These are phyloP conservation scores for Taphrina wiesneri DNA, from an alignment of 1,139 yeast species.

Conservation along the genomic window DNA sequence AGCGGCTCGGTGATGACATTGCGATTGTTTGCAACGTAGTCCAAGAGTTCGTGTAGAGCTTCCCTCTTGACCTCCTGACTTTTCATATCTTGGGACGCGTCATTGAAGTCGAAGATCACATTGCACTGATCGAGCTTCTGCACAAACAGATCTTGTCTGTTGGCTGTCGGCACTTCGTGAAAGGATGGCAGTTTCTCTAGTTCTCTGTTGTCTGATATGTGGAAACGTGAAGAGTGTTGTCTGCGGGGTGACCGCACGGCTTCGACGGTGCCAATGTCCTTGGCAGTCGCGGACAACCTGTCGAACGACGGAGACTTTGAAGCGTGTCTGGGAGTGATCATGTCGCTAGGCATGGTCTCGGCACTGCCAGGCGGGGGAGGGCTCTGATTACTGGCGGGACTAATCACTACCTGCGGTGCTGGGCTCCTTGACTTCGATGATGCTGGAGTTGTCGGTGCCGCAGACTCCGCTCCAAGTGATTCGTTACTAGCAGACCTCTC, in stretches of 20 bases:
- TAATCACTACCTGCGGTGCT: slow-evolving; percentile 35
- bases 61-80: slow-evolving; percentile 89
- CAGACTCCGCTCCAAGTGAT: slow-evolving; percentile 1
- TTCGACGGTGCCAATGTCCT: slow-evolving; percentile 52
- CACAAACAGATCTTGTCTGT: slow-evolving; percentile 76
- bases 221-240: slow-evolving; percentile 91
- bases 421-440: slow-evolving; percentile 17
- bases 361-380: slow-evolving; percentile 48
- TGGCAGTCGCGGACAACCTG: slow-evolving; percentile 42
- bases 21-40: slow-evolving; percentile 77
- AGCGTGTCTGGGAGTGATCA: slow-evolving; percentile 43
- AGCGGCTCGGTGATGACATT: slow-evolving; percentile 86
- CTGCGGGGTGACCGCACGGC: slow-evolving; percentile 77
- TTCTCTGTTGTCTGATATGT: slow-evolving; percentile 68
- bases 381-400: slow-evolving; percentile 32
- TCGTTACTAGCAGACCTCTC: slow-evolving; percentile 28
- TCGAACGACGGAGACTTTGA: slow-evolving; percentile 43
- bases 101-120: slow-evolving; percentile 88
- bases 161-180: slow-evolving; percentile 86
- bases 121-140: slow-evolving; percentile 93
- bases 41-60: slow-evolving; percentile 84
- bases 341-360: slow-evolving; percentile 48
- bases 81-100: slow-evolving; percentile 85
- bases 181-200: slow-evolving; percentile 81
- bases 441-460: slow-evolving; percentile 25